A percentile compares a stretch with the other conserved stretches of the same genome.
These are phyloP conservation scores for Colletotrichum tofieldiae DNA, from an alignment of 2,329 filamentous ascomycete genomes.

Conservation along the genomic window DNA sequence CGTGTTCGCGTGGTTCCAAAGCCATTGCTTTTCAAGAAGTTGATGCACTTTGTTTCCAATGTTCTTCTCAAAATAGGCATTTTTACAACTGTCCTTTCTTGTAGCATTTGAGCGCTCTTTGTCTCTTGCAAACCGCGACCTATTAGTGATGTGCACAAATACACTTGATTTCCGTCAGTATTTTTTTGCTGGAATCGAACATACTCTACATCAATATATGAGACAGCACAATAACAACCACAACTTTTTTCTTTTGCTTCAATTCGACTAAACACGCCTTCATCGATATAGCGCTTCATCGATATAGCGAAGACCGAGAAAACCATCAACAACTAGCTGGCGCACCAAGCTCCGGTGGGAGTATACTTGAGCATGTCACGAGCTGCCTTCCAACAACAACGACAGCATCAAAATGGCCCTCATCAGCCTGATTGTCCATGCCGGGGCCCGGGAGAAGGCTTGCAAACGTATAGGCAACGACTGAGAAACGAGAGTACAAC, in stretches of 20 bases:
- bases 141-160: neutral
- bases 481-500: conserved; percentile 7
- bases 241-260: neutral
- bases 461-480: neutral
- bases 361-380: neutral
- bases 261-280: neutral
- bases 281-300: neutral
- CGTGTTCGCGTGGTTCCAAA: neutral
- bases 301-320: too few relatives aligned
- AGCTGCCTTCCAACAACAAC: neutral
- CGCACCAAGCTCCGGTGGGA: neutral
- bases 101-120: neutral
- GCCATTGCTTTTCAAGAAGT: neutral
- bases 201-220: too few relatives aligned
- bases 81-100: neutral
- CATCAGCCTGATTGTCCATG: neutral
- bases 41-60: neutral
- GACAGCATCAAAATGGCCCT: conserved; percentile 2
- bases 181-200: too few relatives aligned
- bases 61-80: neutral
- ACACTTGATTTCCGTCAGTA: neutral
- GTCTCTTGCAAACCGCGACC: neutral
- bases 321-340: neutral
- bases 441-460: neutral
- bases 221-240: neutral